A percentile compares a stretch with the other conserved stretches of the same genome.
Conservation (phyloP, 805 yeast genomes). For the Priceomyces fermenticarens region DNA sequence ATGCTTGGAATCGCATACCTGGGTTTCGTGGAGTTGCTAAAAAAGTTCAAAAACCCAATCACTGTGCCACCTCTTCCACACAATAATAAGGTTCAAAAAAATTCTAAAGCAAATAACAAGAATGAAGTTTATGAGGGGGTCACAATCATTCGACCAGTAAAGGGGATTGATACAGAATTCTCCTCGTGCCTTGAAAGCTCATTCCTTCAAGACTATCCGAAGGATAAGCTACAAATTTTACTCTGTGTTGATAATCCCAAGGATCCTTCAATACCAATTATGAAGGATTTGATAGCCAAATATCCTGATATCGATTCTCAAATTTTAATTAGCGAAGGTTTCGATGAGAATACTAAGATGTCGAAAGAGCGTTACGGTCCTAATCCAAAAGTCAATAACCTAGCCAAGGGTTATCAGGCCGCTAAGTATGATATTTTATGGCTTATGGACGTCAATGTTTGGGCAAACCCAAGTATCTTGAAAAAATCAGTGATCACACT, state of each 20-base stretch:
- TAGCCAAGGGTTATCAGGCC: slow-evolving; percentile 70
- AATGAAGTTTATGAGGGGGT: slow-evolving; percentile 41
- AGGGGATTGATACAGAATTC: slow-evolving; percentile 80
- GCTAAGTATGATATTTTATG: slow-evolving; percentile 76
- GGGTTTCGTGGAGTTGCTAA: slow-evolving; percentile 38
- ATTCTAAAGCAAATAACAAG: slow-evolving; percentile 8
- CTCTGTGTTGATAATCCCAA: slow-evolving; percentile 66
- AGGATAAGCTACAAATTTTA: slow-evolving; percentile 57
- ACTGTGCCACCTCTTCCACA: slow-evolving; percentile 17
- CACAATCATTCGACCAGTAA: slow-evolving; percentile 75
- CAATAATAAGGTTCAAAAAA: slow-evolving; percentile 25
- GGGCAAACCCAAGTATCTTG: slow-evolving; percentile 66
- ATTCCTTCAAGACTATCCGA: slow-evolving; percentile 66
- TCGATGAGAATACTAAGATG: slow-evolving; percentile 7
- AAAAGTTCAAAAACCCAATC: slow-evolving; percentile 21
- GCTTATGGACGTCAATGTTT: slow-evolving; percentile 84
- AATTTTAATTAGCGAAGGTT: slow-evolving; percentile 42
- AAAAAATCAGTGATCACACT: slow-evolving; percentile 58
- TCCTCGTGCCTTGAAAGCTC: slow-evolving; percentile 64
- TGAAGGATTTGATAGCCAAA: slow-evolving; percentile 44
- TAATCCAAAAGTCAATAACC: slow-evolving; percentile 84
- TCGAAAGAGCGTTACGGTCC: slow-evolving; percentile 63
- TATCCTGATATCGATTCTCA: slow-evolving; percentile 59
- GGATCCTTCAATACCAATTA: slow-evolving; percentile 67
- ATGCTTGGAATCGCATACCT: slow-evolving; percentile 33